Evolutionary conservation across 257 asterid species (phyloP), one percentile per base, ranked within the genome.

Genomic region (Salvia hispanica): DNA sequence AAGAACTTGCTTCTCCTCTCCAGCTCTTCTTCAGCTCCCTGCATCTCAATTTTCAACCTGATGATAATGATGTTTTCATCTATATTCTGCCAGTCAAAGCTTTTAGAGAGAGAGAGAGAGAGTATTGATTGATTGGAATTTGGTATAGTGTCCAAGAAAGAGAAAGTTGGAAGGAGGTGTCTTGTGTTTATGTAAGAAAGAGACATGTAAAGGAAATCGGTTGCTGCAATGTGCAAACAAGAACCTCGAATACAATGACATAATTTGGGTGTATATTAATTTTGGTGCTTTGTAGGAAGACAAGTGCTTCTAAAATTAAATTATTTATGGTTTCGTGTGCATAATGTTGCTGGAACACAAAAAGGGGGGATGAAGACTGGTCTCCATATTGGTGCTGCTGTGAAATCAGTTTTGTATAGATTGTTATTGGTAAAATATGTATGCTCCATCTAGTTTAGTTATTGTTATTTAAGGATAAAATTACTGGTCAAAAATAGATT

Each of bases 1-100:
- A 92, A 79, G 87, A 89, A 92, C 76, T 80, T 85, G 81, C 95
- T 92, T 65, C 98, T 89, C 73, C 95, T 85, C 80, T 92, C 96
- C 74, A 92, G 54, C 77, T 92, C 98, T 58, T 68, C 76, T 67
- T 84, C 96, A 40, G 95, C 98, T 76, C 87, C 89, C 74, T 92
- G 95, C 96, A 89, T 92, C 34, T 66, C 18, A 10, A 5, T 25
- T 21, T 45, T 69, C 60, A 55, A 44, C 9, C 36, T 21, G 50
- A 53, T 60, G 7, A 45, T 36, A 39, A 65, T 65, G 40, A 47
- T 62, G 34, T 14, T 67, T 48, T 66, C 78, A 73, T 69, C 78
- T 39, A 43, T 57, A 21, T 16, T 44, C 18, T 56, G 21, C n/a
- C 68, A 62, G 68, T 62, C 68, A 62, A 62, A 44, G 44, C 57